Conservation (phyloP, 305 asterid genomes). For the Solanum chacoense region DNA sequence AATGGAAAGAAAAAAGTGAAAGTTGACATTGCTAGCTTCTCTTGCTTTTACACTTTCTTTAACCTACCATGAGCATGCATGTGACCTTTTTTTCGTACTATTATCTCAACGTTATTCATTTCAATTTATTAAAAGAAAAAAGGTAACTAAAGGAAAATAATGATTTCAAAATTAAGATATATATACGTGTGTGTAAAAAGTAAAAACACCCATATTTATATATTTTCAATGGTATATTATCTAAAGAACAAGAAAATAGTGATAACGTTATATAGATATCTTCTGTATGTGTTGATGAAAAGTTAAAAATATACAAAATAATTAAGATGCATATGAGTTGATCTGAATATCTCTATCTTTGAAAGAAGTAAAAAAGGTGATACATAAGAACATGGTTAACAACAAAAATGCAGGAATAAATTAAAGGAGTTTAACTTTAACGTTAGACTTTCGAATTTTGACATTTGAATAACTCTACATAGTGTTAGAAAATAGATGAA, state of each 20-base stretch:
- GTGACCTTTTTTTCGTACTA: neutral
- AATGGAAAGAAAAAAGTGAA: neutral
- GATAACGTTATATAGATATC: neutral
- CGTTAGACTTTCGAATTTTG: no score
- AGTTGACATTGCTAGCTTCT: neutral
- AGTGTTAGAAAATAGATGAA: no score
- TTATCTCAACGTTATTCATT: neutral
- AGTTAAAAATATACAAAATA: neutral
- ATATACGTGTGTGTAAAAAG: neutral
- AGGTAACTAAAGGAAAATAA: neutral
- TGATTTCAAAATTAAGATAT: no score
- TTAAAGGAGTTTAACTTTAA: neutral
- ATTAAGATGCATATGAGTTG: no score
- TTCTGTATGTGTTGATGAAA: neutral
- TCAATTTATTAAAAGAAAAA: neutral
- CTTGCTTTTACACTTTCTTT: neutral
- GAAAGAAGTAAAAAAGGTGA: no score
- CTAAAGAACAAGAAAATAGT: neutral
- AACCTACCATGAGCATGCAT: neutral
- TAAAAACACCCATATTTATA: no score
- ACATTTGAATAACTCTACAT: neutral
- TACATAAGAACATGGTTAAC: rapidly evolving
- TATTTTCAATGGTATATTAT: neutral
- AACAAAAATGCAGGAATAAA: neutral
- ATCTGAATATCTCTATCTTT: no score